Base-by-base conservation (phyloP, 108 stramenopile species). In the Fistulifera pelliculosa region DNA sequence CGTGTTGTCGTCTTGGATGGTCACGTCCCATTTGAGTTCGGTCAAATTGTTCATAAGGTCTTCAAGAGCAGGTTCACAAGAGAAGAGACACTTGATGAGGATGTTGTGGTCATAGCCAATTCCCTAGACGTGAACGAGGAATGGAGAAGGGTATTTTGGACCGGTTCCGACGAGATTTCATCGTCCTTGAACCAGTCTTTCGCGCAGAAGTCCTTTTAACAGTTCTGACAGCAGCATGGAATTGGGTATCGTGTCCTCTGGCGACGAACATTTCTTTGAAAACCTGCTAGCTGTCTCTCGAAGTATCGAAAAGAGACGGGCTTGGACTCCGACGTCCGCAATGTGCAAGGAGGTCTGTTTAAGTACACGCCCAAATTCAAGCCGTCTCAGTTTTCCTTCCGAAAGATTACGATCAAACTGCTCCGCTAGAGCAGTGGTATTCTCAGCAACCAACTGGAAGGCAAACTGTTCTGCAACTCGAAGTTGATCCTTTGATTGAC, bases 361-460 rank as follows among this genome's bases (percentile, higher is more conserved):
- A 19, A 17, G 27, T 40, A 23, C 27, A 14, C 54, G 12, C 44
- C 19, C 10, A 18, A 63, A 47, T 47, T 47, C 28, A 23, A 47
- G 47, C 35, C 51, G 19, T 15, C 39, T 4, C 59, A 55, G 19
- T 47, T 55, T 55, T 38, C 54, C 43, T 25, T 24, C 41, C 52
- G 10, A 49, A 22, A 17, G 77, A 79, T 31, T 79, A 68, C 35
- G 70, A 79, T 38, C 62, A 64, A 57, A 62, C 47, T 0, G 61
- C 54, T 14, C 61, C 62, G 18, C 47, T 74, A 43, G 56, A 71
- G 49, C 77, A 79, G 47, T 79, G 67, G 49, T 54, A 68, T 26
- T 44, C 66, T 28, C 77, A 79, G 60, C 58, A 58, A 16, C 63
- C 77, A 10, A 23, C 69, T 26, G 77, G 77, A 14, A 51, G 59